Base-by-base conservation (phyloP, 805 yeast genomes). In the Hanseniaspora singularis region DNA sequence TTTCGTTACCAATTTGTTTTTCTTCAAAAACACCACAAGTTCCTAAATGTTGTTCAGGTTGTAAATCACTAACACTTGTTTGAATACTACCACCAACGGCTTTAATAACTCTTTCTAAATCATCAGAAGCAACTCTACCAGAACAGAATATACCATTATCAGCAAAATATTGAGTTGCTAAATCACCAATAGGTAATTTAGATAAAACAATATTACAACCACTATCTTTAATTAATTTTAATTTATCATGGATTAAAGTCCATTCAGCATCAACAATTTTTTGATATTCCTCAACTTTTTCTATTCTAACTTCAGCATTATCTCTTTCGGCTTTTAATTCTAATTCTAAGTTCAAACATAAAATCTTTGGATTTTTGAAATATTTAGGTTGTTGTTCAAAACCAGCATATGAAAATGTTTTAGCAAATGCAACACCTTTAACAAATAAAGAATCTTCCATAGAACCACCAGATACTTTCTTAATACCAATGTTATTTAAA, bases 251-350 rank as follows among this genome's bases (percentile, higher is more conserved):
- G 54, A 92, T 92, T 54, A 92, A 82, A 62, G 84, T 77, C 97
- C 98, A 92, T 66, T 92, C 98, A n/a, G 98, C 98, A 65, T 92
- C 97, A 16, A 92, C 98, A 49, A 92, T 81, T 28, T 81, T 86
- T 69, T 92, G 98, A 66, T 92, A 92, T 57, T 89, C 96, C 50
- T 76, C 74, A 48, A 92, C 96, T 62, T 87, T 81, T 57, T 85
- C 94, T 42, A 92, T 92, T 55, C 98, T 77, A 28, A 92, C 97
- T 70, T 92, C 98, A 9, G 98, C 98, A 61, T 92, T 92, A 64
- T 92, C 98, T 69, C 87, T 89, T 68, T 92, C 98, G 1, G 97
- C 97, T 68, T 92, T 92, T 60, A 92, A 76, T 68, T 92, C 98
- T 55, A 92, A 73, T 64, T 92, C 98, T 33, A 92, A 88, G 60